phyloP scores from a whole-genome alignment of 192 early-diverging fungal genomes.

The Mortierella claussenii region DNA sequence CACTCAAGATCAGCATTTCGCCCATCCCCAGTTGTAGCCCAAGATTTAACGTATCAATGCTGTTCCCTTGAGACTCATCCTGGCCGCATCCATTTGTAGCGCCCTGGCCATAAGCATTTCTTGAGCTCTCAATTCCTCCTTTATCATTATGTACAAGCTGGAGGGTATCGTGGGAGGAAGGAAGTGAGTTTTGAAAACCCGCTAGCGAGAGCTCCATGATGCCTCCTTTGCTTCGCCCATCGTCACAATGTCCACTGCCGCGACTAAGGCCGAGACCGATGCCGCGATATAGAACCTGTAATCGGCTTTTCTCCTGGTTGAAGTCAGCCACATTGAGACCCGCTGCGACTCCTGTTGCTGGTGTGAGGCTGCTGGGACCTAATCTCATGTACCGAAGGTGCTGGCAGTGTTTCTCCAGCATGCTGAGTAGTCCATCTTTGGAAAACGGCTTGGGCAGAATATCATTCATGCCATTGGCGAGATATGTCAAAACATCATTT shows the following conservation, averaged over 20 bases:
- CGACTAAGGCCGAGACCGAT: conserved; percentile 2
- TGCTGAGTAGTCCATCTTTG: conserved; percentile 56
- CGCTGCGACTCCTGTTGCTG: neutral
- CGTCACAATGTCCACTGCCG: neutral
- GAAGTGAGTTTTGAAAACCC: conserved; percentile 18
- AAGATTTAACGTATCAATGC: conserved; percentile 16
- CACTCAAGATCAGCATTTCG: conserved; percentile 45
- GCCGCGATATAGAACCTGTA: conserved; percentile 29
- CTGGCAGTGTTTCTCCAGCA: conserved; percentile 68
- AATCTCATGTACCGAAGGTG: conserved; percentile 60
- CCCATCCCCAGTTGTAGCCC: conserved; percentile 42
- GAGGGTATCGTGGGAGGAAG: conserved; percentile 2
- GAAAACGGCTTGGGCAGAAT: conserved; percentile 78
- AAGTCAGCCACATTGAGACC: neutral
- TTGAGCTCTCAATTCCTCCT: neutral
- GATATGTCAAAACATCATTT: conserved; percentile 72
- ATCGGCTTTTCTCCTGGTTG: conserved; percentile 11
- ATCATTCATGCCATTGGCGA: conserved; percentile 80
- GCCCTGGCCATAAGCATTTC: neutral
- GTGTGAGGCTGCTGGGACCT: neutral
- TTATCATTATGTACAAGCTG: conserved; percentile 55
- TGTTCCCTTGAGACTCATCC: neutral
- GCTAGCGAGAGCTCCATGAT: conserved; percentile 32
- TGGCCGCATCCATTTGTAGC: neutral
- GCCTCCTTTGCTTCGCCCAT: conserved; percentile 12